Percentiles rank a stretch among this genome's conserved stretches.
Evolutionary conservation across 192 early-diverging fungal genomes (phyloP).

Genomic region (Coemansia sp.): DNA sequence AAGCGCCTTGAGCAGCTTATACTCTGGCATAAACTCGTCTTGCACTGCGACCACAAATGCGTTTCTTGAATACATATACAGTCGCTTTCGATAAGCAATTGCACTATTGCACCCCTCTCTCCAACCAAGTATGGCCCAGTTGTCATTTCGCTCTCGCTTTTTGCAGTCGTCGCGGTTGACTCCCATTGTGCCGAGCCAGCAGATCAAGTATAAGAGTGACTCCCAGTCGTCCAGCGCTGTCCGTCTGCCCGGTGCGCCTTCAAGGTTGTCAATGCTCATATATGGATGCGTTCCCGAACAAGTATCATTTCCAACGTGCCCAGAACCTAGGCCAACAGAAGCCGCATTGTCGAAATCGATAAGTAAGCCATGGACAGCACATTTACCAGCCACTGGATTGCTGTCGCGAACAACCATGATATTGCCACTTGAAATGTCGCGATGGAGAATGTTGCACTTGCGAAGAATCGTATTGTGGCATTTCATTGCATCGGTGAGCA

Average conservation of each 20-base stretch:
- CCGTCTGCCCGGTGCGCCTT: background rate
- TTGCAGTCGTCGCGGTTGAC: conserved; percentile 8
- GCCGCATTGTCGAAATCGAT: conserved; percentile 24
- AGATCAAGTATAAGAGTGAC: conserved; percentile 29
- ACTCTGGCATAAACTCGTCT: too few species aligned
- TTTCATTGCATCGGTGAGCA: conserved; percentile 4
- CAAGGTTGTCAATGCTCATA: conserved; percentile 34
- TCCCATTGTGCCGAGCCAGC: conserved; percentile 18
- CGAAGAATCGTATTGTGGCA: background rate
- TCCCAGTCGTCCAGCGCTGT: conserved; percentile 36
- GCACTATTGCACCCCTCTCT: too few species aligned
- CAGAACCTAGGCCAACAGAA: background rate
- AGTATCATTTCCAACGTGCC: background rate
- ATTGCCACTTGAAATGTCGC: conserved; percentile 30
- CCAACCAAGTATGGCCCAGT: too few species aligned
- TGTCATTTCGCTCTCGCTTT: too few species aligned
- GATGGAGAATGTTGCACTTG: conserved; percentile 11
- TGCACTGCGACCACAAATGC: too few species aligned
- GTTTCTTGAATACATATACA: too few species aligned
- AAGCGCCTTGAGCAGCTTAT: too few species aligned
- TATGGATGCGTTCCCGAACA: conserved; percentile 22
- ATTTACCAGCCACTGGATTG: background rate
- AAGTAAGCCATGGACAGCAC: conserved; percentile 17
- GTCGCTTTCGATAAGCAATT: too few species aligned
- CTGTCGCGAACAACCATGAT: conserved; percentile 15